Evolutionary conservation across 2,329 filamentous ascomycete species (phyloP), one percentile per base, ranked within the genome.

Genomic region (Cordyceps cateniannulata): DNA sequence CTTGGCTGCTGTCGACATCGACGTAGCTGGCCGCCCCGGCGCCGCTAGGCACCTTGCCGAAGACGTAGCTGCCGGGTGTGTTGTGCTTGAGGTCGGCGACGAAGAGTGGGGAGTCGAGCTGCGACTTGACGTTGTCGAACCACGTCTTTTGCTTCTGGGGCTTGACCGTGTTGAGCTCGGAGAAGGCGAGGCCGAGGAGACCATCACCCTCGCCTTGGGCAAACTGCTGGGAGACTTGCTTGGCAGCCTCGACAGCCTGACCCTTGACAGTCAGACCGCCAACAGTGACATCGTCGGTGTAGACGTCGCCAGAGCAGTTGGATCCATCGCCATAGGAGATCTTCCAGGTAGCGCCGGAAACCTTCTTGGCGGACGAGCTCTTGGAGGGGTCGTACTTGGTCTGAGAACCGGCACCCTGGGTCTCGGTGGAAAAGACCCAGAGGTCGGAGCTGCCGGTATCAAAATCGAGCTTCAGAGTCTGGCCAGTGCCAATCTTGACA

Each of bases 31-130:
- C 79, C 6, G 73, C 65, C 51, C 84, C 85, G 4, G 76, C 82
- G 76, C 83, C 85, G 66, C 84, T 69, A 69, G 73, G 72, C 45
- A 69, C 69, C 74, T 88, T 83, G 64, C 87, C 83, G 75, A 77
- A 75, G 40, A 90, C 85, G 72, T 86, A 83, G 42, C 78, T 77
- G 56, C 82, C 85, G 40, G 81, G 76, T 85, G 89, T 62, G 77
- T 83, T 49, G 65, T 82, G 79, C 67, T 84, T 83, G 50, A 93
- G 78, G 63, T 88, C 81, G 25, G 86, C 87, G 0, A 88, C 90
- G 74, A 93, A 89, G 45, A 93, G 74, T 1, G 63, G 59, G 0
- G 58, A 35, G n/a, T 64, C 61, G 3, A 72, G 64, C 38, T 58
- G 60, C 0, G 62, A 35, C 25, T 63, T 60, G 35, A 69, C 67